Evolutionary conservation across 371 early-diverging fungal species (phyloP).

Genomic region (Haplosporangium sp.): DNA sequence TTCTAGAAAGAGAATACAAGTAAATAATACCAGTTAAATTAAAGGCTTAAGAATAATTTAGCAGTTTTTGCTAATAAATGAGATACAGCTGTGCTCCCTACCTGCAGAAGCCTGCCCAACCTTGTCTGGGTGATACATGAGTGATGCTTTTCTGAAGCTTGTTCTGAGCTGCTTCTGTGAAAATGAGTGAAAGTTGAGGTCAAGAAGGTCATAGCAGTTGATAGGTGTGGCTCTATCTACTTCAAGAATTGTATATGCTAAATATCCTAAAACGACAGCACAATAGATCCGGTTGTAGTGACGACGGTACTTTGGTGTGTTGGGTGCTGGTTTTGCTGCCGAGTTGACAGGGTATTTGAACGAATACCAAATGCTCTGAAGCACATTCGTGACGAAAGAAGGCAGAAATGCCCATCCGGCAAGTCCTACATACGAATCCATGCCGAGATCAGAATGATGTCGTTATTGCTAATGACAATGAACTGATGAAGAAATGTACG

Average conservation of each 20-base stretch:
- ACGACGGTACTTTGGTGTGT: conserved; percentile 46
- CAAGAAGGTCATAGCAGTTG: conserved; percentile 62
- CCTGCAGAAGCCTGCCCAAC: conserved; percentile 57
- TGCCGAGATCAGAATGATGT: neutral
- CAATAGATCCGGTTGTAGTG: conserved; percentile 62
- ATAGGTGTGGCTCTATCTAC: conserved; percentile 57
- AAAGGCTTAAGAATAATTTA: neutral
- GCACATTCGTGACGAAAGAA: conserved; percentile 53
- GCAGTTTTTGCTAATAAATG: too few relatives aligned
- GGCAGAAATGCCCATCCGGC: conserved; percentile 58
- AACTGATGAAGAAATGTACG: neutral
- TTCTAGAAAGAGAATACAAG: conserved; percentile 15
- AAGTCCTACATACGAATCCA: conserved; percentile 47
- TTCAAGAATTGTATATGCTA: conserved; percentile 65
- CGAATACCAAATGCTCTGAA: conserved; percentile 60
- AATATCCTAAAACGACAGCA: conserved; percentile 60
- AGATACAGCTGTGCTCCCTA: neutral
- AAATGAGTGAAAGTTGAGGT: conserved; percentile 51
- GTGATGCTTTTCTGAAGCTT: conserved; percentile 67
- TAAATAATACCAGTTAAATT: neutral
- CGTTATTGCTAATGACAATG: neutral
- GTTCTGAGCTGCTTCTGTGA: conserved; percentile 64
- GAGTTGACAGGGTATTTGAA: conserved; percentile 56
- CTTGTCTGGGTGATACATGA: conserved; percentile 76
- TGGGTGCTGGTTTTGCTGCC: conserved; percentile 49